Percentiles rank a stretch among this genome's conserved stretches.
Evolutionary conservation across 202 grass and related monocot genomes (phyloP).

Genomic region (Panicum virgatum): DNA sequence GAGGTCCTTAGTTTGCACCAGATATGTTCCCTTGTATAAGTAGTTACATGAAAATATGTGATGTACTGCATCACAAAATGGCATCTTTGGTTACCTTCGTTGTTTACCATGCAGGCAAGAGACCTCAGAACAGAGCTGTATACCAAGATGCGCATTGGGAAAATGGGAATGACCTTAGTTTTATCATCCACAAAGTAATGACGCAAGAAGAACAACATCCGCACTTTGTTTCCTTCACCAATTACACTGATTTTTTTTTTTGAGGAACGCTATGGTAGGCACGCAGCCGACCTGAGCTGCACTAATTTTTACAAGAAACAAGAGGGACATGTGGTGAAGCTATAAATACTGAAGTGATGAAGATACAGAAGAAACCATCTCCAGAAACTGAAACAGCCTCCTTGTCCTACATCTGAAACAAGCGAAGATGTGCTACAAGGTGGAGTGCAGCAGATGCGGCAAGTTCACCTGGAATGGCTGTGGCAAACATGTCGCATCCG

Average conservation of each 20-base stretch:
- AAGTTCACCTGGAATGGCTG: constrained; percentile 63
- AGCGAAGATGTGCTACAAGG: constrained; percentile 48
- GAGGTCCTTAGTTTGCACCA: too few species aligned
- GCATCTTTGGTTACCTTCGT: background rate
- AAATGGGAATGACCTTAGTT: background rate
- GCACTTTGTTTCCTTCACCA: constrained; percentile 40
- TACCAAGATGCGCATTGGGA: constrained; percentile 2
- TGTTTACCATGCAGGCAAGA: background rate
- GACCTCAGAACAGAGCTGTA: background rate
- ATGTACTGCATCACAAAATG: background rate
- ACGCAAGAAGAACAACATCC: constrained; percentile 3
- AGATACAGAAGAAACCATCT: background rate
- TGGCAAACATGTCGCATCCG: constrained; percentile 29
- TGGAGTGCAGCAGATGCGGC: constrained; percentile 52
- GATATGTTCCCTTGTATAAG: too few species aligned
- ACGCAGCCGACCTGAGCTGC: background rate
- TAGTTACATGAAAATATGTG: background rate
- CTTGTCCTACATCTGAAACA: background rate
- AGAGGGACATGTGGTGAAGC: background rate
- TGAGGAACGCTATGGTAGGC: background rate
- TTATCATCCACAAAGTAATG: background rate
- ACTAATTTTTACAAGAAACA: background rate
- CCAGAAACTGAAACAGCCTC: background rate
- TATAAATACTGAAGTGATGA: constrained; percentile 20
- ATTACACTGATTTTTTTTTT: background rate